These are phyloP conservation scores for Polyporus arcularius DNA, from an alignment of 768 basidiomycete species.

Conservation along the genomic window DNA sequence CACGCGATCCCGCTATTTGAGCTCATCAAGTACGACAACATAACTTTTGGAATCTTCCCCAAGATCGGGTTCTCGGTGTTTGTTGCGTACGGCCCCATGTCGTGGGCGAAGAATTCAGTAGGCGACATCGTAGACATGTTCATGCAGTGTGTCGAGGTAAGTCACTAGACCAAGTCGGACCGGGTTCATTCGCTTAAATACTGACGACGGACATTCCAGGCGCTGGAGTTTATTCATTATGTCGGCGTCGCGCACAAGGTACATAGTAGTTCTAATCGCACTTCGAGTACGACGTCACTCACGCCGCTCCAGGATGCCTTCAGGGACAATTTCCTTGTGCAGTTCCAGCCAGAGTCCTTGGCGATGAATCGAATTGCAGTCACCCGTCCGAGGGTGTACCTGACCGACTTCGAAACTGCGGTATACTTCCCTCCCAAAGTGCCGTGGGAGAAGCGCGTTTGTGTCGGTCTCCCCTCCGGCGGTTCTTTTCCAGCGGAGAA, in stretches of 20 bases:
- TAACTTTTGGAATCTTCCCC: conserved; percentile 33
- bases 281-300: background rate
- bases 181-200: background rate
- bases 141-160: conserved; percentile 30
- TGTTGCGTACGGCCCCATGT: conserved; percentile 9
- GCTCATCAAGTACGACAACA: conserved; percentile 29
- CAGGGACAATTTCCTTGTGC: conserved; percentile 33
- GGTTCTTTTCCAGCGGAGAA: background rate
- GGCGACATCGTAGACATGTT: conserved; percentile 34
- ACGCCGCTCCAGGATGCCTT: conserved; percentile 29
- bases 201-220: background rate
- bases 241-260: background rate
- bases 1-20: conserved; percentile 32
- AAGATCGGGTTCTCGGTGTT: conserved; percentile 17
- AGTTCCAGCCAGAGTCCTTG: conserved; percentile 36
- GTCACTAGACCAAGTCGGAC: background rate
- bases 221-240: background rate
- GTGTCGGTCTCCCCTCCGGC: background rate
- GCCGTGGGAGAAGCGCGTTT: background rate
- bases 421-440: background rate
- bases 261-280: background rate
- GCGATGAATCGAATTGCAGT: conserved; percentile 7
- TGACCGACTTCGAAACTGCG: background rate
- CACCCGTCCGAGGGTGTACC: background rate
- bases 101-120: conserved; percentile 32